A percentile compares a stretch with the other conserved stretches of the same genome.
These are phyloP conservation scores for Monosporascus sp. DNA, from an alignment of 2,329 filamentous ascomycete genomes.

Conservation along the genomic window DNA sequence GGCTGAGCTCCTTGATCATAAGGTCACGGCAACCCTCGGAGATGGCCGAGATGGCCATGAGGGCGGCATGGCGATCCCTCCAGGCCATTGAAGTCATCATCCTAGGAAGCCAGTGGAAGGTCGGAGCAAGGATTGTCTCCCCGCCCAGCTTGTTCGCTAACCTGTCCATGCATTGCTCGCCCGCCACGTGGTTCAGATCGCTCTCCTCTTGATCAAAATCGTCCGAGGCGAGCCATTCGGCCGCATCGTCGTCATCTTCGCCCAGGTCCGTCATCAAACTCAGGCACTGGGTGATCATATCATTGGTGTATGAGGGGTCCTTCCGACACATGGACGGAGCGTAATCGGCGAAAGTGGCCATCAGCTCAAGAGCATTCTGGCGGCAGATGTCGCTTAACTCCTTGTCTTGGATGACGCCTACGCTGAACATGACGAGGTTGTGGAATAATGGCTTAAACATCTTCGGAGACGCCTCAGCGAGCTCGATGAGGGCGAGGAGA, in stretches of 20 bases:
- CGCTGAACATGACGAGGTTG: constrained; percentile 85
- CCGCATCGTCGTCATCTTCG: constrained; percentile 86
- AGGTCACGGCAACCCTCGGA: constrained; percentile 94
- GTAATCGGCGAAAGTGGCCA: constrained; percentile 97
- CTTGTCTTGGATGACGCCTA: constrained; percentile 93
- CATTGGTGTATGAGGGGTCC: constrained; percentile 81
- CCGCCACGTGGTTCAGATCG: constrained; percentile 93
- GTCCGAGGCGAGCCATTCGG: constrained; percentile 88
- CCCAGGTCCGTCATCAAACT: constrained; percentile 98
- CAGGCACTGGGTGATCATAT: constrained; percentile 98
- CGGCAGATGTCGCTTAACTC: constrained; percentile 84
- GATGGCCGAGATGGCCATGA: constrained; percentile 98
- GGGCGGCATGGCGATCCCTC: constrained; percentile 90
- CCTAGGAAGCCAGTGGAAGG: constrained; percentile 91
- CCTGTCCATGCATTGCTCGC: constrained; percentile 97
- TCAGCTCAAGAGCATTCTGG: constrained; percentile 92
- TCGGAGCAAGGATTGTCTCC: constrained; percentile 84
- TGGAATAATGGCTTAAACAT: constrained; percentile 98
- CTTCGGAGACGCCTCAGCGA: constrained; percentile 89
- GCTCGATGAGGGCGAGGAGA: constrained; percentile 83
- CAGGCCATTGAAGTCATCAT: constrained; percentile 97
- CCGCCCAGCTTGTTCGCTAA: constrained; percentile 96
- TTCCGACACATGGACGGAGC: constrained; percentile 93
- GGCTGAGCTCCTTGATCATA: constrained; percentile 91
- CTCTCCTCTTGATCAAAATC: constrained; percentile 95